These are phyloP conservation scores for Xylaria acuta DNA, from an alignment of 495 filamentous ascomycete species.

Conservation along the genomic window DNA sequence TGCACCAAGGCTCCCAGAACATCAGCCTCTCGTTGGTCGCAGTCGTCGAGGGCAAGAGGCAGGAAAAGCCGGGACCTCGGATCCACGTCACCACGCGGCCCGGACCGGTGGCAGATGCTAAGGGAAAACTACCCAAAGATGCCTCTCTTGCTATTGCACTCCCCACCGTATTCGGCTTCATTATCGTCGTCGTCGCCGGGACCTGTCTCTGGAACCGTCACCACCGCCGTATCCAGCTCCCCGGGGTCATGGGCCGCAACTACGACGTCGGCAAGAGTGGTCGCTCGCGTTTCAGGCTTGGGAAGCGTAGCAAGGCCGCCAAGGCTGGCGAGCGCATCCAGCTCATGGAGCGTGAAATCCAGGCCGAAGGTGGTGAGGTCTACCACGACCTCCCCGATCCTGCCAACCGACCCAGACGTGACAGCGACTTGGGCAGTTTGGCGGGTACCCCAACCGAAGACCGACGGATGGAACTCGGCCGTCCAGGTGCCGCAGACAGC, in stretches of 20 bases:
- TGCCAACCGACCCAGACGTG: constrained; percentile 36
- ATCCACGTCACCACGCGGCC: constrained; percentile 38
- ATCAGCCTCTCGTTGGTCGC: constrained; percentile 47
- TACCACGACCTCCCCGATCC: constrained; percentile 38
- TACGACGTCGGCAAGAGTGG: constrained; percentile 41
- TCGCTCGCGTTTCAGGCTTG: constrained; percentile 36
- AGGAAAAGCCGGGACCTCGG: constrained; percentile 40
- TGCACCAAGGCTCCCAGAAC: constrained; percentile 42
- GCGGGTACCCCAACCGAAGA: constrained; percentile 46
- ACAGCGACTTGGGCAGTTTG: constrained; percentile 49
- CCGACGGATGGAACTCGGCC: constrained; percentile 39
- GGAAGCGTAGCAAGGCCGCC: constrained; percentile 32
- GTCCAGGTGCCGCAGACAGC: constrained; percentile 5
- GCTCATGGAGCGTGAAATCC: constrained; percentile 45
- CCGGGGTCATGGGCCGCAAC: constrained; percentile 50
- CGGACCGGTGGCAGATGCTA: constrained; percentile 26
- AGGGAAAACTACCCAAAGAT: constrained; percentile 32
- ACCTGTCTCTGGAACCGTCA: constrained; percentile 48
- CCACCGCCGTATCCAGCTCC: constrained; percentile 44
- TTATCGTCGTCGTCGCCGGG: constrained; percentile 41
- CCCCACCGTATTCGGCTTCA: constrained; percentile 47
- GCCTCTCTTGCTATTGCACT: constrained; percentile 48
- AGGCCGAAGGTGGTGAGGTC: constrained; percentile 34
- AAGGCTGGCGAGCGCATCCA: constrained; percentile 44
- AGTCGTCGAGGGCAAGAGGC: constrained; percentile 27